Conservation (phyloP, 1,284 basidiomycete species). For the Irpex sp. region DNA sequence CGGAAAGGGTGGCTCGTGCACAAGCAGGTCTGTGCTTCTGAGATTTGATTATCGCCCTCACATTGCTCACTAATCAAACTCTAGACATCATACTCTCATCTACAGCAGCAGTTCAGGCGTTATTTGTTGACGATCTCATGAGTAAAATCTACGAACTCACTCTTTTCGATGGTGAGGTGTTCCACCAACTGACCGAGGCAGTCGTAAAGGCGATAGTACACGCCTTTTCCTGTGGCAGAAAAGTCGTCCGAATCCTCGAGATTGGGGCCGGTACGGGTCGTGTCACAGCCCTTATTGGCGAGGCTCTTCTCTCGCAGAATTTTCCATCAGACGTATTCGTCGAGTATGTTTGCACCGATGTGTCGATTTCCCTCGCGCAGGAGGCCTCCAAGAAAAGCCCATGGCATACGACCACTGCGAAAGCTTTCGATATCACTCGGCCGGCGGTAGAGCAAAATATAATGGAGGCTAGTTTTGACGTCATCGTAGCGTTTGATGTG, state of each 20-base stretch:
- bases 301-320: conserved; percentile 16
- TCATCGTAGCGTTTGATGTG: conserved; percentile 21
- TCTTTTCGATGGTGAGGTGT: conserved; percentile 16
- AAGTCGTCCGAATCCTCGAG: conserved; percentile 21
- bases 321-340: conserved; percentile 15
- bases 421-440: conserved; percentile 17
- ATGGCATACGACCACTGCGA: conserved; percentile 17
- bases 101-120: conserved; percentile 14
- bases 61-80: background rate
- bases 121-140: conserved; percentile 22
- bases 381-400: conserved; percentile 16
- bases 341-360: conserved; percentile 22
- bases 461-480: conserved; percentile 19
- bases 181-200: conserved; percentile 12
- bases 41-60: background rate
- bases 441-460: conserved; percentile 17
- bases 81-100: conserved; percentile 3
- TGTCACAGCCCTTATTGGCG: conserved; percentile 18
- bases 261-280: conserved; percentile 21
- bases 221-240: conserved; percentile 17
- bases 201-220: conserved; percentile 13
- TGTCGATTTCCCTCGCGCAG: conserved; percentile 18
- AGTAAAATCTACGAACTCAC: conserved; percentile 17
- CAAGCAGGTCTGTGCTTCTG: conserved; percentile 12
- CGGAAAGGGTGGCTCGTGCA: conserved; percentile 14